phyloP scores from a whole-genome alignment of 2,329 filamentous ascomycete genomes.

The Helicocarpus griseus region DNA sequence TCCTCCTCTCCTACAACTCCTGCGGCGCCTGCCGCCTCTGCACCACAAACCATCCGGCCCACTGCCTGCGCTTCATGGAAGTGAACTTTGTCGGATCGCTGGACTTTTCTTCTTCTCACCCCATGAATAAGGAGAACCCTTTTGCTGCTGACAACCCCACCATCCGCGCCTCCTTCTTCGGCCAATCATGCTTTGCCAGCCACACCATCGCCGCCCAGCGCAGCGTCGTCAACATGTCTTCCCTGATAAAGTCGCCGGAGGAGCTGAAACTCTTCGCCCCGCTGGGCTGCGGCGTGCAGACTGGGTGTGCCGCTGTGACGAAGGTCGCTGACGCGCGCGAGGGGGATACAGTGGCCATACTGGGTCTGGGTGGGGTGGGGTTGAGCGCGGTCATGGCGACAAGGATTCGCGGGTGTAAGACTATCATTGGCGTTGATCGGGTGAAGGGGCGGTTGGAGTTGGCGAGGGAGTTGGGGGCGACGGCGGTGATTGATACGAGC shows the following conservation, averaged over 20 bases:
- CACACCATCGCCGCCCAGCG: slow-evolving; percentile 20
- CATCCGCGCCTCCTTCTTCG: slow-evolving; percentile 25
- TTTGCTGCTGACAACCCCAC: no score
- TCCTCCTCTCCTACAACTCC: slow-evolving; percentile 20
- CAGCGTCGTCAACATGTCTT: slow-evolving; percentile 19
- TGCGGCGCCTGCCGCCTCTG: slow-evolving; percentile 15
- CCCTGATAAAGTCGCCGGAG: slow-evolving; percentile 12
- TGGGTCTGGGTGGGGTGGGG: slow-evolving; percentile 25
- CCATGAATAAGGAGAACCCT: slow-evolving; percentile 1
- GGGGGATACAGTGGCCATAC: slow-evolving; percentile 18
- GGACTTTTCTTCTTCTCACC: slow-evolving; percentile 6
- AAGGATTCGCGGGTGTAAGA: slow-evolving; percentile 13
- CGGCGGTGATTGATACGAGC: slow-evolving; percentile 15
- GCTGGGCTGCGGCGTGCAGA: slow-evolving; percentile 25
- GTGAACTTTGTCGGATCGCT: slow-evolving; percentile 13
- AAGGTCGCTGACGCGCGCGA: slow-evolving; percentile 15
- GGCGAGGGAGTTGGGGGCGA: slow-evolving; percentile 20
- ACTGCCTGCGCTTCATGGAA: slow-evolving; percentile 10
- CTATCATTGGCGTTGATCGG: slow-evolving; percentile 21
- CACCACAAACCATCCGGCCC: slow-evolving; percentile 11
- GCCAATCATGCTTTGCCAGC: slow-evolving; percentile 28
- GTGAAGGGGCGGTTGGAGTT: slow-evolving; percentile 13
- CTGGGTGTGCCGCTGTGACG: slow-evolving; percentile 20
- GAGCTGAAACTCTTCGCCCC: slow-evolving; percentile 19
- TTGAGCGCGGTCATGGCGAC: slow-evolving; percentile 25